Evolutionary conservation across 75 land plant genomes (phyloP), one percentile per base, ranked within the genome.

Genomic region (Picea sitchensis): DNA sequence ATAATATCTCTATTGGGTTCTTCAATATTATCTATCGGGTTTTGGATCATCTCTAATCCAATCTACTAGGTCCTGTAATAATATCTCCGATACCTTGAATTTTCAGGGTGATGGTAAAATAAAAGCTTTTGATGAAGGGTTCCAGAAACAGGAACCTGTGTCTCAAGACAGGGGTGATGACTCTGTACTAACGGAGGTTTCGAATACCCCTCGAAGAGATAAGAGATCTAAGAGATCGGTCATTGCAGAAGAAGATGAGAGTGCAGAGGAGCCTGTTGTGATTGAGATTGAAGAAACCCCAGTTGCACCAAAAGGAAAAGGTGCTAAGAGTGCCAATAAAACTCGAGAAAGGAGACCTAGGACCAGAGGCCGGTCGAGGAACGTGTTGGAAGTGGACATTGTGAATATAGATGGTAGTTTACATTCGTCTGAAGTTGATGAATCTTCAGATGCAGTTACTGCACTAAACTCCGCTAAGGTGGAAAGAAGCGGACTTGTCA

Each of bases 211-310:
- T 21, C 34, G 15, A 56, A 11, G 17, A 30, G 5, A 18, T 23
- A 57, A 3, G 12, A 21, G 6, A 75, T 51, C 76, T 4, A 30
- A 75, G 59, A 57, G 20, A 15, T 32, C 12, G 21, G 76, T 8
- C 9, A 47, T 23, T 75, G 59, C 36, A 5, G 34, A n/a, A 56
- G 59, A 75, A 30, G 76, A 47, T 57, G 47, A 54, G 23, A 69
- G 47, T 69, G 51, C 21, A 36, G 54, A 38, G 41, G 73, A 69
- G 73, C 73, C 73, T 69, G 41, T 69, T 41, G 47, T 69, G 51
- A 36, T 69, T 41, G 21, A 41, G 4, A 47, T 18, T 69, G 73
- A 69, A 2, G 44, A 38, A 41, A n/a, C n/a, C 9, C 47, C 51
- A 5, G 9, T 5, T 38, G 51, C 73, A 69, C 41, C 41, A 44